Evolutionary conservation across 2,329 filamentous ascomycete genomes (phyloP).

Genomic region (Chaetomiaceae sp.): DNA sequence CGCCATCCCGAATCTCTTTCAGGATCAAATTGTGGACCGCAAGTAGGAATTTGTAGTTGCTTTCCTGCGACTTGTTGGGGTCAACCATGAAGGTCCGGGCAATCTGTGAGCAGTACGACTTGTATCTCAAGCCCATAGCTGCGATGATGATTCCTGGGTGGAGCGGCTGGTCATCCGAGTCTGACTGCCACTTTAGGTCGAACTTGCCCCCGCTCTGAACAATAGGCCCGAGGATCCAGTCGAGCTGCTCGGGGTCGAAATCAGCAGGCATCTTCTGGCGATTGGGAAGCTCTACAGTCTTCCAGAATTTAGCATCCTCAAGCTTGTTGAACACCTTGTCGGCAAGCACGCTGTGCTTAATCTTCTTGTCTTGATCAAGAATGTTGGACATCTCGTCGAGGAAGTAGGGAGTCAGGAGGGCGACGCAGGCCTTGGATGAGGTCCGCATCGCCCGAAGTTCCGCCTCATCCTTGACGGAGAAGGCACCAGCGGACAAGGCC

Average conservation of each 20-base stretch:
- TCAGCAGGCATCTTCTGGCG: constrained; percentile 76
- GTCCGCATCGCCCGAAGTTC: constrained; percentile 93
- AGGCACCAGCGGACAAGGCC: constrained; percentile 76
- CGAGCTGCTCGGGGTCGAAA: constrained; percentile 82
- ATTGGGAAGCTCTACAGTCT: constrained; percentile 65
- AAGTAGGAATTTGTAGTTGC: constrained; percentile 84
- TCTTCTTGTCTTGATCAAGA: constrained; percentile 93
- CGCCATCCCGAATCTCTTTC: constrained; percentile 85
- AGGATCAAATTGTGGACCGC: constrained; percentile 84
- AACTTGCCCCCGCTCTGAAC: constrained; percentile 96
- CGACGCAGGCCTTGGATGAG: constrained; percentile 88
- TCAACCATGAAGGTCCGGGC: constrained; percentile 94
- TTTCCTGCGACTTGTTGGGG: constrained; percentile 92
- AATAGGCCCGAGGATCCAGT: constrained; percentile 88
- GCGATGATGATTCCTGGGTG: constrained; percentile 93
- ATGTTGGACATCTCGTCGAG: constrained; percentile 97
- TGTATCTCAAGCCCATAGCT: constrained; percentile 87
- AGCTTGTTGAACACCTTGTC: constrained; percentile 87
- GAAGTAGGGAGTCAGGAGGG: constrained; percentile 93
- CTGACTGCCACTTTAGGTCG: constrained; percentile 75
- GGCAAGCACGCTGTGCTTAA: constrained; percentile 82
- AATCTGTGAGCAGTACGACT: constrained; percentile 90
- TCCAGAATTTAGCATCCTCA: constrained; percentile 91
- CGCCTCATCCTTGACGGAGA: constrained; percentile 91
- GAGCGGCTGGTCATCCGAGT: constrained; percentile 75